Base-by-base conservation (phyloP, 768 basidiomycete genomes). In the Boletus vermiculosoides region DNA sequence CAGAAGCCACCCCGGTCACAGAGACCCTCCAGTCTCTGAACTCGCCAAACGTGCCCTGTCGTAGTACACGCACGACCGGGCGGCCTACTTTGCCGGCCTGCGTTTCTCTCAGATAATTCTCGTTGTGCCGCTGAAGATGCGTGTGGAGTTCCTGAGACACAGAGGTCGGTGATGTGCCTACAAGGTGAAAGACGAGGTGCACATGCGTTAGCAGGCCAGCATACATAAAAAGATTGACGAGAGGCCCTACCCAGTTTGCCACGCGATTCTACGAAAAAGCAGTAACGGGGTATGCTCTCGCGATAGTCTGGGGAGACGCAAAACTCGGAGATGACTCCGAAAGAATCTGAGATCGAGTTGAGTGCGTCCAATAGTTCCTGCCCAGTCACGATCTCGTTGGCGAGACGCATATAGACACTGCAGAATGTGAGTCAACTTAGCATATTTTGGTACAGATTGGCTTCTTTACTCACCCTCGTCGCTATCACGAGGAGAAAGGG, bases 311-410 rank as follows among this genome's bases (percentile, higher is more conserved):
- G 51, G 37, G 60, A 46, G 12, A 69, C 44, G 18, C 64, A 62
- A n/a, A 52, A 60, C 30, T 71, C 64, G 5, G 62, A 71, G 41
- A 69, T 47, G 10, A 45, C 41, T 0, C 69, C 66, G 3, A 71
- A 53, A 1, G 56, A 59, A 18, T 58, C 50, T 1, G 64, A 57
- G 1, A 50, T 56, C 20, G 66, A 55, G 3, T 45, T 1, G 18
- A 69, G 44, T 9, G 65, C 64, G 11, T 56, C 50, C 36, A 53
- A 39, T 50, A 66, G 62, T 47, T 68, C 60, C 10, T 62, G 58
- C 12, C 63, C 69, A 0, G 68, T 61, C 22, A 64, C 63, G n/a
- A 42, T 64, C 36, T 68, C 67, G 52, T 55, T 62, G 18, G 59
- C 64, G 9, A 68, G 55, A 45, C 64, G 65, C 6, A 69, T 62